phyloP scores from a whole-genome alignment of 2,329 filamentous ascomycete species.

The Rhynchosporium agropyri region DNA sequence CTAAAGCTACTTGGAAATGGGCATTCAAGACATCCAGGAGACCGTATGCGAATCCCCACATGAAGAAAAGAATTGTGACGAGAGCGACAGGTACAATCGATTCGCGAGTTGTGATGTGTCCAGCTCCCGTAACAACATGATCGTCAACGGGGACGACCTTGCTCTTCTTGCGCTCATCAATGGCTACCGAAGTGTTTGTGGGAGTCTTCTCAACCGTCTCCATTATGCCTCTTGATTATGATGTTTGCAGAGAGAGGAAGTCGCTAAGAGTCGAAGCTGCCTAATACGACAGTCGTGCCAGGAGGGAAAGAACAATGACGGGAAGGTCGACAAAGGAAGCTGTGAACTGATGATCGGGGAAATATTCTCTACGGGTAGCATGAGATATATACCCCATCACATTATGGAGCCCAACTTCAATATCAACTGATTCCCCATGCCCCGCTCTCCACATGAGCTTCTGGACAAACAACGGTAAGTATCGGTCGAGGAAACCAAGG shows the following conservation, averaged over 20 bases:
- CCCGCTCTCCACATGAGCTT: conserved; percentile 11
- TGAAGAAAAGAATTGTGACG: conserved; percentile 78
- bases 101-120: conserved; percentile 69
- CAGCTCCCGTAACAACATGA: conserved; percentile 63
- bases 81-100: conserved; percentile 48
- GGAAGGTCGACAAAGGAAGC: neutral
- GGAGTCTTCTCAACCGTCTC: conserved; percentile 1
- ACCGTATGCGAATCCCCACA: conserved; percentile 90
- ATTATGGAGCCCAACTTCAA: neutral
- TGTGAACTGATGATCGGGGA: neutral
- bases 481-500: neutral
- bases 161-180: neutral
- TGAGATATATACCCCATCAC: conserved; percentile 15
- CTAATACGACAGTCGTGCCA: neutral
- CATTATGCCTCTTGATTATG: conserved; percentile 1
- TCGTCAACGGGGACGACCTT: conserved; percentile 49
- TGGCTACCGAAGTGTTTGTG: conserved; percentile 6
- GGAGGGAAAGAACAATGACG: neutral
- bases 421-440: conserved; percentile 5
- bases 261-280: neutral
- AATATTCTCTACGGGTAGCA: neutral
- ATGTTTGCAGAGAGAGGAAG: neutral
- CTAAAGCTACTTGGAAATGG: conserved; percentile 57
- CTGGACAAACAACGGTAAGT: conserved; percentile 12
- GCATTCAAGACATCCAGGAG: conserved; percentile 78